Percentiles rank a stretch among this genome's conserved stretches.
These are phyloP conservation scores for Ophiostoma novo-ulmi DNA, from an alignment of 2,329 filamentous ascomycete species.

Conservation along the genomic window DNA sequence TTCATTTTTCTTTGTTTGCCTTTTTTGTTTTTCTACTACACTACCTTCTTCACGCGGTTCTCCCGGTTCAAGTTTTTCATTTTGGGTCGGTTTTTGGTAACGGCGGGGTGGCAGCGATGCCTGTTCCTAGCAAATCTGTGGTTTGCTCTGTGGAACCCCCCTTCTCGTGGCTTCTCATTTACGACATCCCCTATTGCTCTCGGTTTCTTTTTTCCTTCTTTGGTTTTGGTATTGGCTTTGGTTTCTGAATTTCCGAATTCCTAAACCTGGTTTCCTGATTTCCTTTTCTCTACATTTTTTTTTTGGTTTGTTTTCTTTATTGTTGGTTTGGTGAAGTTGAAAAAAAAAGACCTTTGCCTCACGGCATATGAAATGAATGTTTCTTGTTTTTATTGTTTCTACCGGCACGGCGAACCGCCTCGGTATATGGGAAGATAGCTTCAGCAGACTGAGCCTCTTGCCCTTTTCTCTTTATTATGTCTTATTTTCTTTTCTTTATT, in stretches of 20 bases:
- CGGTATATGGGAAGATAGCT: not conserved
- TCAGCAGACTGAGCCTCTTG: not conserved
- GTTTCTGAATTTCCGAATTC: too few relatives aligned
- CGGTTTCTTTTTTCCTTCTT: not conserved
- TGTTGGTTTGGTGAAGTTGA: conserved; percentile 16
- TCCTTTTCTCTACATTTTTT: not conserved
- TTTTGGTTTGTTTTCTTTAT: too few relatives aligned
- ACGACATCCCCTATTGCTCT: conserved; percentile 1
- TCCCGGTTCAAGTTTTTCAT: conserved; percentile 11
- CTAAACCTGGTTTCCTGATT: not conserved
- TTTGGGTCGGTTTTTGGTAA: conserved; percentile 5
- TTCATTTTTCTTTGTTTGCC: not conserved
- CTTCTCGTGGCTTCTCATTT: not conserved
- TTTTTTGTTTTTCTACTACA: not conserved
- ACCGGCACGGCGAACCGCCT: not conserved
- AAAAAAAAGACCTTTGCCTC: conserved; percentile 28
- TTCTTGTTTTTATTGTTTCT: conserved; percentile 11
- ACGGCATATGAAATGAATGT: conserved; percentile 26
- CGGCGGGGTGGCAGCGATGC: conserved; percentile 24
- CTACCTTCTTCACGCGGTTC: not conserved
- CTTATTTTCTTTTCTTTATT: not conserved
- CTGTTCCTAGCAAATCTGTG: conserved; percentile 9
- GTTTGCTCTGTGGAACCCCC: conserved; percentile 2
- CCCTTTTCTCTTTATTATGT: conserved; percentile 2
- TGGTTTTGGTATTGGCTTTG: not conserved